Evolutionary conservation across 2,329 filamentous ascomycete species (phyloP).

Genomic region (Botrytis sinoallii): DNA sequence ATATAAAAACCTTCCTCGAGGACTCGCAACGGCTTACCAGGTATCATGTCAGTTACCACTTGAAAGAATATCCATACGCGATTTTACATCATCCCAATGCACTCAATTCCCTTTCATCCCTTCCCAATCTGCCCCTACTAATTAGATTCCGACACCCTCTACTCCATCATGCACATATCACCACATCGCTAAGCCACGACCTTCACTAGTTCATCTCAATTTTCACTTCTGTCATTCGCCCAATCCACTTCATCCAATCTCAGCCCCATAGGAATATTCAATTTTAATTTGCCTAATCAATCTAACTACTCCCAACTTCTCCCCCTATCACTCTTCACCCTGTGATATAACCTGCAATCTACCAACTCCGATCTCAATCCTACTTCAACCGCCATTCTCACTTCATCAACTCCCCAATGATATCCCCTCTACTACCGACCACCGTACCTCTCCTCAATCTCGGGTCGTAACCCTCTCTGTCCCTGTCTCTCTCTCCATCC

Average conservation of each 20-base stretch:
- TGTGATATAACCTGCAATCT: neutral
- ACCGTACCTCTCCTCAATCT: conserved; percentile 17
- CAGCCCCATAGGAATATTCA: neutral
- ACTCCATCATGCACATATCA: neutral
- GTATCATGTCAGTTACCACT: neutral
- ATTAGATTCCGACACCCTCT: too few relatives aligned
- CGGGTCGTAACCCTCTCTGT: conserved; percentile 7
- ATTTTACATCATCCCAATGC: neutral
- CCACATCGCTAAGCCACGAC: neutral
- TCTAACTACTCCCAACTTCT: neutral
- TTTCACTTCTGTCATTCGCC: neutral
- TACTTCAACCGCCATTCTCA: neutral
- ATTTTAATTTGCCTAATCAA: neutral
- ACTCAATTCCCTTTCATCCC: neutral
- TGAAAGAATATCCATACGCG: neutral
- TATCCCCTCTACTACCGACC: neutral
- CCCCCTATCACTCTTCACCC: too few relatives aligned
- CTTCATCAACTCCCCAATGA: neutral
- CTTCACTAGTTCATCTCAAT: neutral
- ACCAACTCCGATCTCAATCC: neutral
- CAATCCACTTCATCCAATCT: neutral
- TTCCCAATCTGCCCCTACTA: neutral
- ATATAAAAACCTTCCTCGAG: neutral
- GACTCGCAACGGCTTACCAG: neutral
- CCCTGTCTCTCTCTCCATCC: neutral